Evolutionary conservation across 176 grass and related monocot genomes (phyloP), one percentile per base, ranked within the genome.

Genomic region (Carex scoparia): DNA sequence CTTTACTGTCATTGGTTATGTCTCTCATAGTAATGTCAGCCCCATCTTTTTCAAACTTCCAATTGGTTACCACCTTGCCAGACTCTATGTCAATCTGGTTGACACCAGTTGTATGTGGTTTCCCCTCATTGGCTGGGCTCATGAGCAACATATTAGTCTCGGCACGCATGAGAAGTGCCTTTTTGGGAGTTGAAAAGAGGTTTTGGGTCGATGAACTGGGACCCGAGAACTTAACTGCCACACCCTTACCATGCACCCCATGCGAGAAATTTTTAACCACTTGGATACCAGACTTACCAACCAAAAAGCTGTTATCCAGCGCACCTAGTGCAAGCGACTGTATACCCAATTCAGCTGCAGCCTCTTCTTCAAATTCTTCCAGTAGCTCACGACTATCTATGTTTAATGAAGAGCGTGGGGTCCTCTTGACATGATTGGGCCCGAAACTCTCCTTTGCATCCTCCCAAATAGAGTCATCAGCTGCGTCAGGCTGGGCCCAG

Each of bases 91-190:
- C 94, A 1, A 94, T 71, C 0, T 97, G 94, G 42, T 94, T 87
- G 1, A 97, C 90, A 5, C 94, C 94, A n/a, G 88, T 90, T 0
- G 88, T 83, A 64, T 94, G 88, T 6, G 96, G 93, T 65, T 95
- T 98, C 16, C 95, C 95, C 64, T 90, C 91, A 32, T 90, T 91
- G n/a, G 88, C 95, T n/a, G 95, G 96, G 87, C 88, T 92, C 96
- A 99, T 95, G 54, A 99, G 61, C 15, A 99, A 62, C 96, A 99
- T 99, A 40, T 99, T 99, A 0, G 96, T 94, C 79, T 95, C 96
- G 0, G 93, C 96, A 1, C 88, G 91, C 96, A 94, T 95, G 71
- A 99, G 89, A 82, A 99, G 90, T 2, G 91, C 96, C 66, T 95
- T 99, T 81, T 95, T 99, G 0, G 93, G 96, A 12, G 93, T 94